These are phyloP conservation scores for Apodospora peruviana DNA, from an alignment of 495 filamentous ascomycete species.

Conservation along the genomic window DNA sequence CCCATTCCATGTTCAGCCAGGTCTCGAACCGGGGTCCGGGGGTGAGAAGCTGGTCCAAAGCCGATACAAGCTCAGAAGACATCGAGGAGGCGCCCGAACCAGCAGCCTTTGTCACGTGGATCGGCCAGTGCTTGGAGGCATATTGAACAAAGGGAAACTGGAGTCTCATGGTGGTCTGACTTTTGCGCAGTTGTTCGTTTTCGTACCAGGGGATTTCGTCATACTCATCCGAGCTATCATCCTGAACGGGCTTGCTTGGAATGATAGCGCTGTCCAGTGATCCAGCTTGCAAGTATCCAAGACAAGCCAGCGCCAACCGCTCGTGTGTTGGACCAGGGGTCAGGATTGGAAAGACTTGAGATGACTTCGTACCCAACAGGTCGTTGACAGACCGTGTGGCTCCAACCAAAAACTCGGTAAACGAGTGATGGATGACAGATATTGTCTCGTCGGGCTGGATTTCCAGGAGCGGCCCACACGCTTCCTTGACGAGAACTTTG, in stretches of 20 bases:
- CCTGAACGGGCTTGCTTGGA: too few relatives aligned
- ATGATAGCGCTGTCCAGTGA: constrained; percentile 12
- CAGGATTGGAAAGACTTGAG: constrained; percentile 23
- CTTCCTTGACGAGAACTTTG: constrained; percentile 21
- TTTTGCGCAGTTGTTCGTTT: too few relatives aligned
- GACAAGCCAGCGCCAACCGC: constrained; percentile 13
- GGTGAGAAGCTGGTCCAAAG: constrained; percentile 6
- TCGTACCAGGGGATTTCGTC: too few relatives aligned
- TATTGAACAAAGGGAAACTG: too few relatives aligned
- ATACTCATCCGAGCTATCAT: too few relatives aligned
- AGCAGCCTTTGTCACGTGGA: too few relatives aligned
- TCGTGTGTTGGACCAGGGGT: constrained; percentile 22
- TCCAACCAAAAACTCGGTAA: constrained; percentile 44
- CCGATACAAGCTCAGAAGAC: too few relatives aligned
- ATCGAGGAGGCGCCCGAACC: too few relatives aligned
- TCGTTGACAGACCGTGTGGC: constrained; percentile 5
- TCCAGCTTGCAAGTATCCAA: constrained; percentile 17
- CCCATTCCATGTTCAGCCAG: constrained; percentile 5
- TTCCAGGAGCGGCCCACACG: constrained; percentile 47
- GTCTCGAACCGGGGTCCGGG: neutral
- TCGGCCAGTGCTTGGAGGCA: too few relatives aligned
- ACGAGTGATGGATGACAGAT: constrained; percentile 48
- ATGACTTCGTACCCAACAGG: neutral
- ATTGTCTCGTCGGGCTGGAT: constrained; percentile 45
- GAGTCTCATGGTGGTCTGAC: too few relatives aligned